Percentiles rank a stretch among this genome's conserved stretches.
phyloP scores from a whole-genome alignment of 768 basidiomycete species.

The Kwoniella dendrophila region DNA sequence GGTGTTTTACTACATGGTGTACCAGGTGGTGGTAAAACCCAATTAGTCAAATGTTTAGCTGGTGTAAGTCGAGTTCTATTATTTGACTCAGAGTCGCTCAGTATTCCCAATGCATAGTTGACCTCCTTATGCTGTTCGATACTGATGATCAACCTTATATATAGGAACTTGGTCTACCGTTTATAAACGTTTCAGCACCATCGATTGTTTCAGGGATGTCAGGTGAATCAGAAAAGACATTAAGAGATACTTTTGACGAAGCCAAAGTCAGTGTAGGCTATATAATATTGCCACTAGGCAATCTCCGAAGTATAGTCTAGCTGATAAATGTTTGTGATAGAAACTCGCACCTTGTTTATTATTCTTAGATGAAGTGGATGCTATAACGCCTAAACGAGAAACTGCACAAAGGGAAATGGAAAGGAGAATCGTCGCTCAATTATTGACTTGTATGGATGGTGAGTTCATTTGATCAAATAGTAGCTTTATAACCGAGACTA shows the following conservation, averaged over 20 bases:
- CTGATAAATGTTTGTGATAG: conserved; percentile 58
- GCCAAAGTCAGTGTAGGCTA: conserved; percentile 69
- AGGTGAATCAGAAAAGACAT: conserved; percentile 94
- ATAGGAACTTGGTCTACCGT: conserved; percentile 88
- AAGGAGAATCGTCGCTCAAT: conserved; percentile 92
- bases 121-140: background rate
- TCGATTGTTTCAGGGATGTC: conserved; percentile 98
- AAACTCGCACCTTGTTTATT: conserved; percentile 86
- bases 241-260: conserved; percentile 95
- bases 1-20: conserved; percentile 94
- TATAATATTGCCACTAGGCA: background rate
- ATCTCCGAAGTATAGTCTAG: background rate
- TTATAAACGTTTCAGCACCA: conserved; percentile 92
- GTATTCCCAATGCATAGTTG: too few species aligned
- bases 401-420: conserved; percentile 99
- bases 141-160: background rate
- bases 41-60: conserved; percentile 90
- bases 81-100: too few species aligned
- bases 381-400: conserved; percentile 95
- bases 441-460: conserved; percentile 99
- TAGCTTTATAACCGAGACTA: too few species aligned
- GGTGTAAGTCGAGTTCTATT: conserved; percentile 65
- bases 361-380: conserved; percentile 97
- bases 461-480: conserved; percentile 51
- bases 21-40: conserved; percentile 94